Evolutionary conservation across 2,329 filamentous ascomycete genomes (phyloP).

Genomic region (Huntiella savannae): DNA sequence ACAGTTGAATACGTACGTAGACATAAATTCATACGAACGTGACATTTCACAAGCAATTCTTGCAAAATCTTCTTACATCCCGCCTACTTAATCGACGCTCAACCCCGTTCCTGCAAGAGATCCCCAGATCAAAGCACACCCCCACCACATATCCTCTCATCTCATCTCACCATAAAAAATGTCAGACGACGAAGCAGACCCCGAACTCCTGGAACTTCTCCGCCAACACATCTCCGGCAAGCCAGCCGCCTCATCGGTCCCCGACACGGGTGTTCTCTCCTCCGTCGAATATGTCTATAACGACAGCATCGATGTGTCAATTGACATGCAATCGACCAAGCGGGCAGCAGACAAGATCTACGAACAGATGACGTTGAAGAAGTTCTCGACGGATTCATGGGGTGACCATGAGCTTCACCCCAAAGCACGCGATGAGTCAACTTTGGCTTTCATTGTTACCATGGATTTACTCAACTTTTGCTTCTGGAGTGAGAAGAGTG

Average conservation of each 20-base stretch:
- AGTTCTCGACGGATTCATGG: slow-evolving; percentile 75
- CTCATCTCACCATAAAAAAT: slow-evolving; percentile 27
- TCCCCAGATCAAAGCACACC: not conserved
- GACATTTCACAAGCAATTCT: no score
- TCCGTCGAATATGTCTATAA: slow-evolving; percentile 75
- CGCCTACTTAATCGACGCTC: no score
- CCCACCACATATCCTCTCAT: not conserved
- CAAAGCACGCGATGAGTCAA: slow-evolving; percentile 56
- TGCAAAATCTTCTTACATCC: no score
- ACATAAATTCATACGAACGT: no score
- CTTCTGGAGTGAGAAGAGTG: slow-evolving; percentile 66
- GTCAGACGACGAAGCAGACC: slow-evolving; percentile 85
- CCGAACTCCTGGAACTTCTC: slow-evolving; percentile 69
- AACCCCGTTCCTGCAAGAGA: no score
- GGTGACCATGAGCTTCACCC: slow-evolving; percentile 79
- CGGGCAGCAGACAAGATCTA: slow-evolving; percentile 64
- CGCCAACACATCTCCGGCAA: slow-evolving; percentile 56
- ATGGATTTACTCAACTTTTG: slow-evolving; percentile 96
- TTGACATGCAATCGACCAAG: slow-evolving; percentile 70
- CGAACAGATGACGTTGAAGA: slow-evolving; percentile 61
- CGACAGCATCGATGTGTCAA: slow-evolving; percentile 79
- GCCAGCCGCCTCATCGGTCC: slow-evolving; percentile 32
- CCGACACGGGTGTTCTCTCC: slow-evolving; percentile 66
- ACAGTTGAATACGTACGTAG: no score
- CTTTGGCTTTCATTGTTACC: slow-evolving; percentile 83